Conservation (phyloP, 345 rosid species). For the Eucalyptus erythrocorys region DNA sequence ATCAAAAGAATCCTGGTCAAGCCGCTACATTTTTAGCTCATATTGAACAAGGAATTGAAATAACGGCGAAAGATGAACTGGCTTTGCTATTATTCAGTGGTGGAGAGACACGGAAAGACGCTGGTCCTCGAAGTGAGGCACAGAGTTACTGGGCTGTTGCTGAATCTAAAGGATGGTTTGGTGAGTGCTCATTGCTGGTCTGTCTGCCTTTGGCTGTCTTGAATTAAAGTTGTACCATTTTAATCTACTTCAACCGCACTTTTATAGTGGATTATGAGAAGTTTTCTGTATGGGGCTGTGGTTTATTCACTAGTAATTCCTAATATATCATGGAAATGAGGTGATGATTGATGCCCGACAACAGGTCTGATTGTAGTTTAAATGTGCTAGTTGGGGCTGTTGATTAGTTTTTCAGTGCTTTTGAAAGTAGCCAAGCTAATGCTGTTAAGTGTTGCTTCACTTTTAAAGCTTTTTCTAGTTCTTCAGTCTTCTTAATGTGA, state of each 20-base stretch:
- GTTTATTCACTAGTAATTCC: neutral
- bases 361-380: neutral
- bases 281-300: neutral
- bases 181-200: conserved; percentile 34
- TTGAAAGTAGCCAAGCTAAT: neutral
- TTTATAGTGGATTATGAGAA: neutral
- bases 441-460: neutral
- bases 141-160: conserved; percentile 99
- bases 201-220: neutral
- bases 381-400: neutral
- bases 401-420: neutral
- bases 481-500: neutral
- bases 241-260: neutral
- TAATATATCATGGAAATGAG: neutral
- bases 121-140: conserved; percentile 96
- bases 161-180: conserved; percentile 93
- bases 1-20: conserved; percentile 91
- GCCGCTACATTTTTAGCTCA: conserved; percentile 82
- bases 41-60: conserved; percentile 68
- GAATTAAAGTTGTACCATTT: neutral
- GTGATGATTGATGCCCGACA: neutral
- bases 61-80: conserved; percentile 42
- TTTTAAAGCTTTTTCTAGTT: neutral
- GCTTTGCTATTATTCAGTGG: conserved; percentile 95
- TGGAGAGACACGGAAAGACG: conserved; percentile 92